Evolutionary conservation across 1,139 yeast genomes (phyloP), one percentile per base, ranked within the genome.

Genomic region (Candida glucosophila): DNA sequence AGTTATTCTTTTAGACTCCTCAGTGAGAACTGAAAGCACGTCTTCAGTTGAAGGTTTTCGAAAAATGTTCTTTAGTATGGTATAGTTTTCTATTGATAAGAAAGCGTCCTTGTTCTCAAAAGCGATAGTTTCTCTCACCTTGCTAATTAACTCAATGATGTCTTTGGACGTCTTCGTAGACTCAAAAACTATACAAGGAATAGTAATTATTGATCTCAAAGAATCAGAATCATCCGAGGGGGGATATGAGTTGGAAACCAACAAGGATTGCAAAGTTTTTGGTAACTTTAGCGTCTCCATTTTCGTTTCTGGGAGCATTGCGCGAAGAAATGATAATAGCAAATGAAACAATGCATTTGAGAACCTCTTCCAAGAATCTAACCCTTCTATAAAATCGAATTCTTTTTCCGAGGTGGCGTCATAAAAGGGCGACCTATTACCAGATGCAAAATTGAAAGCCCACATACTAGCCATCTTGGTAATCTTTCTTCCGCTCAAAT

Each of bases 281-380:
- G 90, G 90, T 21, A 80, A 46, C 36, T 67, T 72, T 14, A 71
- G 51, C 16, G 78, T 53, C 28, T 70, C 72, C 29, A 66, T 65
- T 31, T 73, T 67, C 31, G 66, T 73, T 22, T 73, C 74, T 0
- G 88, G 88, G 9, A 80, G 63, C 77, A 83, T 77, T 12, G 94
- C 77, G 35, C 93, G 67, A 31, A 86, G 54, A 42, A 85, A 86
- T 3, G 95, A 72, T 17, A 83, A 52, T 17, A 85, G 61, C 22
- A 86, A 51, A 49, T 86, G 96, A 43, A 82, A 81, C 52, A 83
- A 70, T 0, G 95, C 95, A 43, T 81, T 86, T 5, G 93, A 77
- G 2, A 88, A 83, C 2, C 80, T 73, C 26, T 75, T 59, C 95
- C 95, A 85, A 26, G 71, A 68, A 20, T 73, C 72, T 27, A 85